These are phyloP conservation scores for Limtongozyma cylindracea DNA, from an alignment of 805 yeast species.

Conservation along the genomic window DNA sequence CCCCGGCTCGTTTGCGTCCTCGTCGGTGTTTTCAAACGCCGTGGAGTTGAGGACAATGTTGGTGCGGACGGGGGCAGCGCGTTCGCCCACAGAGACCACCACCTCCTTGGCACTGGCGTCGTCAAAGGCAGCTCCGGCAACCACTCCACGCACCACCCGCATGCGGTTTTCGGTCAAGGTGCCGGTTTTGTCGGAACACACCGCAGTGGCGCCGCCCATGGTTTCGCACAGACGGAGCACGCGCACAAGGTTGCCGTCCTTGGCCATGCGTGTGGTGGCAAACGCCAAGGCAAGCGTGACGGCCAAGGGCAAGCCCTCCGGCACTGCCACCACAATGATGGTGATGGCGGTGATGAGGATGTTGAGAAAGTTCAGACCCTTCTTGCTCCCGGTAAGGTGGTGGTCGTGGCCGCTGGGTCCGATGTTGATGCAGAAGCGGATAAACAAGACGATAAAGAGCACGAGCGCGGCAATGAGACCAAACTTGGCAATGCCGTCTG, in stretches of 20 bases:
- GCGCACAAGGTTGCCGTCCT: slow-evolving; percentile 88
- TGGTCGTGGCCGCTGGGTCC: slow-evolving; percentile 22
- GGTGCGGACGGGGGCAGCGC: slow-evolving; percentile 8
- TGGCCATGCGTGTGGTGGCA: slow-evolving; percentile 96
- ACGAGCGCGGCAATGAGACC: slow-evolving; percentile 71
- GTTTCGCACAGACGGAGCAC: slow-evolving; percentile 88
- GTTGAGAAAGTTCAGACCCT: slow-evolving; percentile 66
- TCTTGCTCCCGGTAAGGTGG: slow-evolving; percentile 30
- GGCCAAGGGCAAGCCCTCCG: slow-evolving; percentile 95
- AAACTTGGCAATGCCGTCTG: slow-evolving; percentile 87
- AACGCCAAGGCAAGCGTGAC: slow-evolving; percentile 92
- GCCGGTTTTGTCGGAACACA: slow-evolving; percentile 95
- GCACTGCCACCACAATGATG: slow-evolving; percentile 93
- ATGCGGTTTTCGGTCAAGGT: slow-evolving; percentile 84
- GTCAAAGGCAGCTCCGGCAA: slow-evolving; percentile 1
- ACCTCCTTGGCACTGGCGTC: background rate
- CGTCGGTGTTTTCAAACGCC: slow-evolving; percentile 55
- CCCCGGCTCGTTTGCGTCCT: slow-evolving; percentile 4
- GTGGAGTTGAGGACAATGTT: slow-evolving; percentile 67
- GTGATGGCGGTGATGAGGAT: slow-evolving; percentile 82
- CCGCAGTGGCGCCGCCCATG: slow-evolving; percentile 95
- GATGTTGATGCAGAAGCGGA: slow-evolving; percentile 42
- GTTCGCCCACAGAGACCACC: slow-evolving; percentile 5
- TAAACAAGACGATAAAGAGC: slow-evolving; percentile 57
- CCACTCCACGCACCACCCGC: slow-evolving; percentile 62